Percentiles rank a stretch among this genome's conserved stretches.
These are phyloP conservation scores for Nematocida sp. DNA, from an alignment of 371 early-diverging fungal species.

Conservation along the genomic window DNA sequence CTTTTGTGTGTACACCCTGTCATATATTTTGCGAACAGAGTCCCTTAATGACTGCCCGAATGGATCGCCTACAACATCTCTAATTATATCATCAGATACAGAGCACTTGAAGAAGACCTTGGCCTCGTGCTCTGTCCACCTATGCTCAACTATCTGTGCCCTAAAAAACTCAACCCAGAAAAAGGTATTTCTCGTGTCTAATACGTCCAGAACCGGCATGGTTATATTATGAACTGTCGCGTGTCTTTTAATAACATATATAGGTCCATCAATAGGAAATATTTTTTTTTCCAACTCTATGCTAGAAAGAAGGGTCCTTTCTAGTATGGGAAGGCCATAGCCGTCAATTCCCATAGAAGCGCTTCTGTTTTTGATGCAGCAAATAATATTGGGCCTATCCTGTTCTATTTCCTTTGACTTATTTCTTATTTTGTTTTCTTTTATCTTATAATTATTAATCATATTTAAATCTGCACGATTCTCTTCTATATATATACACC, in stretches of 20 bases:
- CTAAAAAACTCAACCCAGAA: conserved; percentile 43
- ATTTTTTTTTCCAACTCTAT: conserved; percentile 42
- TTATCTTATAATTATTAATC: neutral
- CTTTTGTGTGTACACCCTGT: conserved; percentile 36
- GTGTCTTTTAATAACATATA: conserved; percentile 36
- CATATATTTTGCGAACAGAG: conserved; percentile 21
- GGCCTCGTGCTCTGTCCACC: conserved; percentile 23
- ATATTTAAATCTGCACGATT: conserved; percentile 1
- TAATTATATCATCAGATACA: conserved; percentile 28
- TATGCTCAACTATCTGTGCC: conserved; percentile 13
- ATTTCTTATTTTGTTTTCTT: conserved; percentile 1
- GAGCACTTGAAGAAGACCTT: conserved; percentile 16
- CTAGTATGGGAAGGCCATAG: conserved; percentile 5
- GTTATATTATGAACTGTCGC: neutral
- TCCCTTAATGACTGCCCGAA: conserved; percentile 17
- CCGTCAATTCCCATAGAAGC: neutral
- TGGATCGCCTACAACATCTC: conserved; percentile 8
- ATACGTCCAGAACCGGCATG: conserved; percentile 40
- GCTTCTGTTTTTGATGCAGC: conserved; percentile 1
- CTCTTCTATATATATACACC: neutral
- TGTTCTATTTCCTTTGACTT: neutral
- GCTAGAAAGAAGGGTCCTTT: neutral
- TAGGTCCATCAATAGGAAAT: neutral
- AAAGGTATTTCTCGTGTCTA: conserved; percentile 51
- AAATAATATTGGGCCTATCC: conserved; percentile 23